Conservation (phyloP, 768 basidiomycete genomes). For the Agrocybe praecox region DNA sequence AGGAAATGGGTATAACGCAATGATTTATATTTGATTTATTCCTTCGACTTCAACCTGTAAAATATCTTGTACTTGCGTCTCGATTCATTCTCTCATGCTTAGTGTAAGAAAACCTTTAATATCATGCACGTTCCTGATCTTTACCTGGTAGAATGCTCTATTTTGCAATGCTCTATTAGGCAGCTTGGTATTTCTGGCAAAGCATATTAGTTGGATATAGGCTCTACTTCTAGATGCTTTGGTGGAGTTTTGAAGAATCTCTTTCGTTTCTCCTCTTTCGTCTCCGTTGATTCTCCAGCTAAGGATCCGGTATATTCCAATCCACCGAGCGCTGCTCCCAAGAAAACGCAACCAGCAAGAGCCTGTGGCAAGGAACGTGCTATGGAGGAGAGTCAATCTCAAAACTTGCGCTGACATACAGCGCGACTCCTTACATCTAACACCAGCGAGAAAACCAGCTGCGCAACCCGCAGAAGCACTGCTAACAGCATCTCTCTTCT, state of each 20-base stretch:
- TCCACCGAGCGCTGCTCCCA: conserved; percentile 80
- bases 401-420: background rate
- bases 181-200: conserved; percentile 10
- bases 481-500: conserved; percentile 79
- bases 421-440: conserved; percentile 60
- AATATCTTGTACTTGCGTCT: background rate
- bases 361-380: conserved; percentile 86
- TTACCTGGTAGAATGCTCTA: conserved; percentile 1
- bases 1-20: background rate
- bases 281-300: conserved; percentile 39
- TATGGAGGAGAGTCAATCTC: conserved; percentile 27
- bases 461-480: conserved; percentile 89
- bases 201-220: conserved; percentile 28
- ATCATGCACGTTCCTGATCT: background rate
- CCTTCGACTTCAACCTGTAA: background rate
- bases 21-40: background rate
- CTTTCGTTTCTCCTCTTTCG: conserved; percentile 70
- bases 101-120: background rate
- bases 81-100: background rate
- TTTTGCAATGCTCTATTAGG: conserved; percentile 7
- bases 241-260: conserved; percentile 82
- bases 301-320: conserved; percentile 76
- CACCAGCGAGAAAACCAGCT: conserved; percentile 88
- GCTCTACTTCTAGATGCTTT: conserved; percentile 35
- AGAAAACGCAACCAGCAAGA: conserved; percentile 72